These are phyloP conservation scores for Pseudonitzschia delicatissima DNA, from an alignment of 108 stramenopile genomes.

Conservation along the genomic window DNA sequence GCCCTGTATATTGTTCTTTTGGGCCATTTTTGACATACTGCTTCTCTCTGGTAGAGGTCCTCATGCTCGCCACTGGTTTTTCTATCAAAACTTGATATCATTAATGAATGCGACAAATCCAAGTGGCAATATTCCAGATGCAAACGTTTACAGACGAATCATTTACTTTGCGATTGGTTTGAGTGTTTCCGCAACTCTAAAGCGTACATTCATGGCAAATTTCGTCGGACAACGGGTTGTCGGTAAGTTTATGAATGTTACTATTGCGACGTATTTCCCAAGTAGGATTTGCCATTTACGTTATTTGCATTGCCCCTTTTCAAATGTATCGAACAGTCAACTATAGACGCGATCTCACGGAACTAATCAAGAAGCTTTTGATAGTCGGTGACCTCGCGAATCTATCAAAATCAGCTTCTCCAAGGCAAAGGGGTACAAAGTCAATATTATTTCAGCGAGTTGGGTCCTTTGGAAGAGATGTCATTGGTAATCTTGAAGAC, in stretches of 20 bases:
- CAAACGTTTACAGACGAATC: constrained; percentile 9
- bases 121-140: constrained; percentile 27
- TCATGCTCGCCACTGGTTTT: constrained; percentile 42
- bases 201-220: constrained; percentile 23
- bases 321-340: constrained; percentile 5
- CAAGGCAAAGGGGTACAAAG: neutral
- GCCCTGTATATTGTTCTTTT: constrained; percentile 40
- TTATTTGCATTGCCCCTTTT: neutral
- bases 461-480: constrained; percentile 1
- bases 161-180: constrained; percentile 10
- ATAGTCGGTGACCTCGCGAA: constrained; percentile 17
- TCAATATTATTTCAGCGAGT: neutral
- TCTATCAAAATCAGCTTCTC: neutral
- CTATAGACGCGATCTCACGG: constrained; percentile 17
- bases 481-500: neutral
- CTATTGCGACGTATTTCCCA: neutral
- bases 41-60: constrained; percentile 27
- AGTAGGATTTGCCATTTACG: neutral
- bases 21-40: constrained; percentile 37
- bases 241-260: constrained; percentile 20
- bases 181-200: constrained; percentile 13
- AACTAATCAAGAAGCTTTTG: constrained; percentile 18
- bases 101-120: constrained; percentile 42
- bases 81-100: constrained; percentile 30
- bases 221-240: constrained; percentile 29